Conservation (phyloP, 169 alveolate genomes). For the Blepharisma undulans region DNA sequence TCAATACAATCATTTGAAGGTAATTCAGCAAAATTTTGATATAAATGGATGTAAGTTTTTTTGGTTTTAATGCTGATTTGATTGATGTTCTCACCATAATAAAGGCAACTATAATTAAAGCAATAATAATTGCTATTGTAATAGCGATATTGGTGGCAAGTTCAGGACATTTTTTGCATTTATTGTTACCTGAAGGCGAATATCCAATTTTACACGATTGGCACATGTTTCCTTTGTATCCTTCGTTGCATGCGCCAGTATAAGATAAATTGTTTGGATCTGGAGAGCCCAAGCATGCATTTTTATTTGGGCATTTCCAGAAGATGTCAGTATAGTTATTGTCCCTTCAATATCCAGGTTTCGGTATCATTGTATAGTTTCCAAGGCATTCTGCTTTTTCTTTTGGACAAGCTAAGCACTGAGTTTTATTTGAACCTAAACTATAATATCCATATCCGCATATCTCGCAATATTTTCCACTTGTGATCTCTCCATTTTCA, state of each 20-base stretch:
- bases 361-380: slow-evolving; percentile 47
- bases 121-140: background rate
- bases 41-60: slow-evolving; percentile 40
- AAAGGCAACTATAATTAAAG: background rate
- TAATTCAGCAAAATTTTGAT: slow-evolving; percentile 52
- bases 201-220: background rate
- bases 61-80: slow-evolving; percentile 34
- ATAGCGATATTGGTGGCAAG: background rate
- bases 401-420: slow-evolving; percentile 16
- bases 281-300: slow-evolving; percentile 53
- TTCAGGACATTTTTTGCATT: slow-evolving; percentile 40
- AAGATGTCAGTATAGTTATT: slow-evolving; percentile 37
- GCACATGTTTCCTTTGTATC: background rate
- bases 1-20: slow-evolving; percentile 36
- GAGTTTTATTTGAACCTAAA: background rate
- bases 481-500: background rate
- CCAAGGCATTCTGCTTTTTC: slow-evolving; percentile 57
- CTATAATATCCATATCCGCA: slow-evolving; percentile 17
- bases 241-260: slow-evolving; percentile 25
- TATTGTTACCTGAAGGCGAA: background rate
- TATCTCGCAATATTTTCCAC: background rate
- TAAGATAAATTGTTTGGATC: background rate
- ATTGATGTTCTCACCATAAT: background rate
- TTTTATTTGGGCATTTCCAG: slow-evolving; percentile 32
- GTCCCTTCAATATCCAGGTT: slow-evolving; percentile 62